phyloP scores from a whole-genome alignment of 2,329 filamentous ascomycete species.

The Diaporthe nobilis region DNA sequence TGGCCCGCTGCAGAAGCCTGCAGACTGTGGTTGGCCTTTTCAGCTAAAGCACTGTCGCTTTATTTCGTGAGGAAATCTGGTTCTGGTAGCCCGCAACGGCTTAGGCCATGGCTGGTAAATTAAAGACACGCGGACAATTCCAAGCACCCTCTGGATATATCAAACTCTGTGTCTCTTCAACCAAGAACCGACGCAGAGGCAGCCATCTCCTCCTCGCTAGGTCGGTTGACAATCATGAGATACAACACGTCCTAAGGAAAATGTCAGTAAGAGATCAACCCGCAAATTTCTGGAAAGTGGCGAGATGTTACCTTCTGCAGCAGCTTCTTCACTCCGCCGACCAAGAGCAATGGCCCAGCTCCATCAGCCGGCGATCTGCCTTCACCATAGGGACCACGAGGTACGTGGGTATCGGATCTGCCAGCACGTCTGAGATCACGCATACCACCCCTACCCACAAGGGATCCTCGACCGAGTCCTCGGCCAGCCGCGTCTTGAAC shows the following conservation, averaged over 20 bases:
- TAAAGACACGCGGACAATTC: not conserved
- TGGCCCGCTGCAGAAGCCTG: not conserved
- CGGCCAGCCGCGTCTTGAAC: not conserved
- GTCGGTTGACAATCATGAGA: slow-evolving; percentile 41
- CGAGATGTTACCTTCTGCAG: slow-evolving; percentile 33
- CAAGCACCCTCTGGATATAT: not conserved
- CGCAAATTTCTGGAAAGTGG: not conserved
- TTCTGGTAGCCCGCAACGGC: not conserved
- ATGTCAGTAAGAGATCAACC: slow-evolving; percentile 13
- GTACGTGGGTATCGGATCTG: not conserved
- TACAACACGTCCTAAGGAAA: slow-evolving; percentile 40
- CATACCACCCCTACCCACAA: not conserved
- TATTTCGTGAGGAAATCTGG: no score
- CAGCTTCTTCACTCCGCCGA: slow-evolving; percentile 40
- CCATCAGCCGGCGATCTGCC: not conserved
- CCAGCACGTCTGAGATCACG: not conserved
- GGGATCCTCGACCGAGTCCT: slow-evolving; percentile 1
- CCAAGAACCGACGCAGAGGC: slow-evolving; percentile 3
- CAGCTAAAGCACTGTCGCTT: not conserved
- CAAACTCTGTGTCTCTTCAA: not conserved
- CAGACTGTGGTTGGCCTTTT: not conserved
- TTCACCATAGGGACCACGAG: not conserved
- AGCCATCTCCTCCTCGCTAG: slow-evolving; percentile 34
- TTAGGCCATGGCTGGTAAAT: not conserved
- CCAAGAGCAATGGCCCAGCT: slow-evolving; percentile 24